Conservation (phyloP, 2,329 filamentous ascomycete genomes). For the Aspergillus sp. region DNA sequence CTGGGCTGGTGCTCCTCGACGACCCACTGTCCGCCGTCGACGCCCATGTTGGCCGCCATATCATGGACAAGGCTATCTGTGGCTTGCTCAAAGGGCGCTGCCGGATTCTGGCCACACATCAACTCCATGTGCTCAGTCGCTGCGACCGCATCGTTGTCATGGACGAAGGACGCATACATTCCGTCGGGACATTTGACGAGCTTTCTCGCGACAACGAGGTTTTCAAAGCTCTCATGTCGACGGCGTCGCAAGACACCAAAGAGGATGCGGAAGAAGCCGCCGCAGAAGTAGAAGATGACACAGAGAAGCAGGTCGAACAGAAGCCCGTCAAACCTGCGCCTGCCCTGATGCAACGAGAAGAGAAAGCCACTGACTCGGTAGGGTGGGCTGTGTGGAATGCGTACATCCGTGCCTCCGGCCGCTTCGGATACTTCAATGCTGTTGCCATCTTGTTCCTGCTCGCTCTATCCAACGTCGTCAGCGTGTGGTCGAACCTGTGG, state of each 20-base stretch:
- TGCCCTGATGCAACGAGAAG: conserved; percentile 49
- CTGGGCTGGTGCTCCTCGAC: conserved; percentile 64
- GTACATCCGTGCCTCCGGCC: conserved; percentile 72
- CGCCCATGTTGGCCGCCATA: conserved; percentile 62
- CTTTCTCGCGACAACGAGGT: conserved; percentile 75
- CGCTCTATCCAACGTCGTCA: conserved; percentile 73
- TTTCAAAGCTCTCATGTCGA: conserved; percentile 81
- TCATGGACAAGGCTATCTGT: conserved; percentile 93
- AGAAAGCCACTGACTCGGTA: conserved; percentile 70
- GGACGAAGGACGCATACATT: conserved; percentile 79
- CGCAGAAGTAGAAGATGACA: conserved; percentile 2
- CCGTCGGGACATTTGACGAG: conserved; percentile 85
- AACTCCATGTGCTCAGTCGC: conserved; percentile 85
- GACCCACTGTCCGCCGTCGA: conserved; percentile 60
- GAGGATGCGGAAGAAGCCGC: conserved; percentile 37
- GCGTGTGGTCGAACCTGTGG: conserved; percentile 88
- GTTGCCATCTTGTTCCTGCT: conserved; percentile 65
- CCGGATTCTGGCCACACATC: conserved; percentile 88
- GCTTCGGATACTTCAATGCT: conserved; percentile 56
- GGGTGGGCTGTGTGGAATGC: conserved; percentile 76
- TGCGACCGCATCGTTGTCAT: conserved; percentile 94
- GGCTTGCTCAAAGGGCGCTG: conserved; percentile 87
- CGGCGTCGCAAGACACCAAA: conserved; percentile 63
- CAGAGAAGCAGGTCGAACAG: background rate
- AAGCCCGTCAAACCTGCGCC: conserved; percentile 14